phyloP scores from a whole-genome alignment of 2,329 filamentous ascomycete species.

The Paecilomyces sp. region DNA sequence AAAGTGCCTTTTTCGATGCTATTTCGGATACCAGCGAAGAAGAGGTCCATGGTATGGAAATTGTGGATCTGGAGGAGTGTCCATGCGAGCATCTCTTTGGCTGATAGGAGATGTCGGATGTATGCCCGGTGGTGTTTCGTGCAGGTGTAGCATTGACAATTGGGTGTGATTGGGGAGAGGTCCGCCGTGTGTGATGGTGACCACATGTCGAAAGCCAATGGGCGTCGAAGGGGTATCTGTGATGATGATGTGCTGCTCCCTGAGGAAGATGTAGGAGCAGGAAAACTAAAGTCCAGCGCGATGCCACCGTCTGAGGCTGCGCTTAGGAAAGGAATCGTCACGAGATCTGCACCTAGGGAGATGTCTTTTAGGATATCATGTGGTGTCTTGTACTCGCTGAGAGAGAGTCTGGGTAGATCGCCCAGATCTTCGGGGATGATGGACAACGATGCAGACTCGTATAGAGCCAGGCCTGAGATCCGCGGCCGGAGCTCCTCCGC shows the following conservation, averaged over 20 bases:
- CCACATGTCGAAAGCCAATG: constrained; percentile 78
- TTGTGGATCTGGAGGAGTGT: constrained; percentile 90
- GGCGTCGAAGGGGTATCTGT: constrained; percentile 15
- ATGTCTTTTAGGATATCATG: constrained; percentile 72
- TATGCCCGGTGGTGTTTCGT: constrained; percentile 77
- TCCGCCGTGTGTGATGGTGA: constrained; percentile 53
- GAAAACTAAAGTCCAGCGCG: constrained; percentile 72
- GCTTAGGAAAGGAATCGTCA: constrained; percentile 69
- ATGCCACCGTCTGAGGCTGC: constrained; percentile 75
- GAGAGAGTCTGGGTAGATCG: constrained; percentile 64
- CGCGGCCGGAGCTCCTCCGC: constrained; percentile 52
- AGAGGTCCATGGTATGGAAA: constrained; percentile 61
- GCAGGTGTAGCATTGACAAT: constrained; percentile 79
- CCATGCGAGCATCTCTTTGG: constrained; percentile 97
- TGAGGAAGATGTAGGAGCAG: constrained; percentile 27
- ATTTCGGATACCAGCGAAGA: constrained; percentile 64
- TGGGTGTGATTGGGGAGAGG: constrained; percentile 52
- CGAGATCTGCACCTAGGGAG: constrained; percentile 68
- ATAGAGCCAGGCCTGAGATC: constrained; percentile 68
- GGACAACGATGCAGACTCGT: constrained; percentile 62
- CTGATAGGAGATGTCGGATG: constrained; percentile 75
- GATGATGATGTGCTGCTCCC: constrained; percentile 1
- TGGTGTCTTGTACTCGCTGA: constrained; percentile 63
- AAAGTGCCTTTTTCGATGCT: constrained; percentile 54
- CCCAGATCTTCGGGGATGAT: constrained; percentile 58